Conservation (phyloP, 1,139 yeast genomes). For the Hyphopichia burtonii region DNA sequence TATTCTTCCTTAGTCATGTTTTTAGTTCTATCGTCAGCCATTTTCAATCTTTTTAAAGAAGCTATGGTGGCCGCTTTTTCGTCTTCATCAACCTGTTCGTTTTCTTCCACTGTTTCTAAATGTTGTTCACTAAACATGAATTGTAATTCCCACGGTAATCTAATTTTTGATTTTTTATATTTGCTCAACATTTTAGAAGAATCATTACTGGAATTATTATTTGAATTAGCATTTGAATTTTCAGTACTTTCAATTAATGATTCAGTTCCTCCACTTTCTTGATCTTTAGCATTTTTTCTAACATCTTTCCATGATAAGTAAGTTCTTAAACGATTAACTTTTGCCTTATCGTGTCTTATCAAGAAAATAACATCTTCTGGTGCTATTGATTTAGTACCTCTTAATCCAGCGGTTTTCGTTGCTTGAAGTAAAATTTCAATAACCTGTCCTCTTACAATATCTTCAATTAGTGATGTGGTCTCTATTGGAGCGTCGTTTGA, state of each 20-base stretch:
- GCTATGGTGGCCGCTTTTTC: constrained; percentile 89
- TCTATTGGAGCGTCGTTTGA: constrained; percentile 91
- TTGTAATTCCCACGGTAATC: constrained; percentile 94
- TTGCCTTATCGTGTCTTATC: constrained; percentile 91
- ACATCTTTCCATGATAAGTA: constrained; percentile 97
- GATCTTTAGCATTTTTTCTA: constrained; percentile 94
- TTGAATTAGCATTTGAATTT: constrained; percentile 37
- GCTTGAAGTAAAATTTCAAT: constrained; percentile 83
- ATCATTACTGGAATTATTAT: constrained; percentile 37
- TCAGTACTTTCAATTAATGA: constrained; percentile 42
- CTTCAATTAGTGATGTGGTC: constrained; percentile 89
- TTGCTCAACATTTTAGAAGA: constrained; percentile 57
- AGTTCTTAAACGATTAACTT: constrained; percentile 85
- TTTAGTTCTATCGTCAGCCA: constrained; percentile 91
- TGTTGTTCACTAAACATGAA: constrained; percentile 94
- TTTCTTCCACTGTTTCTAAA: constrained; percentile 74
- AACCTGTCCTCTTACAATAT: constrained; percentile 92
- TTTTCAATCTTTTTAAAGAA: constrained; percentile 79
- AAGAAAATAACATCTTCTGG: constrained; percentile 93
- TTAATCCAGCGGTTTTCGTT: constrained; percentile 67
- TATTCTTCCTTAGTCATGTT: constrained; percentile 96
- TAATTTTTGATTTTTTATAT: constrained; percentile 73
- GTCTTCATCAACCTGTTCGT: constrained; percentile 80
- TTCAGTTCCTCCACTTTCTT: constrained; percentile 80
- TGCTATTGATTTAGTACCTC: constrained; percentile 84